Conservation (phyloP, 495 filamentous ascomycete genomes). For the Patellaria atrata region DNA sequence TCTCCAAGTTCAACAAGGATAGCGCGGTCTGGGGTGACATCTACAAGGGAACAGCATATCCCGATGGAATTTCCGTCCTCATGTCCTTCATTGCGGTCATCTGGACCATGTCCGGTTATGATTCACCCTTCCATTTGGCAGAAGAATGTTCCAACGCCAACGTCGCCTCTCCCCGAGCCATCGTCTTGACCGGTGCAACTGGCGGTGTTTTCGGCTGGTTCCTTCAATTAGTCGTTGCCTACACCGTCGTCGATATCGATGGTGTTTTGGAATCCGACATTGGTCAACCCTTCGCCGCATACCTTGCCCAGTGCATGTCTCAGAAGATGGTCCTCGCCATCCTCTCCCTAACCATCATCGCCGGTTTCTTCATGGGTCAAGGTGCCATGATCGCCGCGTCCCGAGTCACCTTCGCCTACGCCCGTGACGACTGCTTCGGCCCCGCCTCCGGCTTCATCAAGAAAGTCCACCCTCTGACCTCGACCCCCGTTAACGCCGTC, state of each 20-base stretch:
- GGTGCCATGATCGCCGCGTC: conserved; percentile 72
- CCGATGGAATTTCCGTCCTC: conserved; percentile 53
- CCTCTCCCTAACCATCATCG: conserved; percentile 56
- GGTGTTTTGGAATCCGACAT: conserved; percentile 46
- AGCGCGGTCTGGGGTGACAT: conserved; percentile 57
- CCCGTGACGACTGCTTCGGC: conserved; percentile 66
- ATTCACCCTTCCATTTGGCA: conserved; percentile 59
- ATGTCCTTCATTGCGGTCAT: conserved; percentile 64
- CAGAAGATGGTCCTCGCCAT: conserved; percentile 51
- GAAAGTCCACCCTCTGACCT: conserved; percentile 47
- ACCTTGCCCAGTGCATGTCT: conserved; percentile 55
- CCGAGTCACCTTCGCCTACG: conserved; percentile 67
- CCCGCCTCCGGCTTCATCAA: conserved; percentile 46
- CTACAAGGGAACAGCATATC: conserved; percentile 54
- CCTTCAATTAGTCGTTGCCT: conserved; percentile 65
- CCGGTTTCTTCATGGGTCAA: conserved; percentile 70
- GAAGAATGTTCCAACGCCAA: conserved; percentile 71
- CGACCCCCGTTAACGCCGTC: conserved; percentile 66
- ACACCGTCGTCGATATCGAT: conserved; percentile 57
- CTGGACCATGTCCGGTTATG: conserved; percentile 56
- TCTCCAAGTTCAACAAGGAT: conserved; percentile 47
- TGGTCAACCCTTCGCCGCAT: conserved; percentile 65
- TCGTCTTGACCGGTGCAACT: conserved; percentile 52
- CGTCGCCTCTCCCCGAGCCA: conserved; percentile 61
- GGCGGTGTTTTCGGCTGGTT: conserved; percentile 63